Evolutionary conservation across 768 basidiomycete species (phyloP).

Genomic region (Suillus occidentalis): DNA sequence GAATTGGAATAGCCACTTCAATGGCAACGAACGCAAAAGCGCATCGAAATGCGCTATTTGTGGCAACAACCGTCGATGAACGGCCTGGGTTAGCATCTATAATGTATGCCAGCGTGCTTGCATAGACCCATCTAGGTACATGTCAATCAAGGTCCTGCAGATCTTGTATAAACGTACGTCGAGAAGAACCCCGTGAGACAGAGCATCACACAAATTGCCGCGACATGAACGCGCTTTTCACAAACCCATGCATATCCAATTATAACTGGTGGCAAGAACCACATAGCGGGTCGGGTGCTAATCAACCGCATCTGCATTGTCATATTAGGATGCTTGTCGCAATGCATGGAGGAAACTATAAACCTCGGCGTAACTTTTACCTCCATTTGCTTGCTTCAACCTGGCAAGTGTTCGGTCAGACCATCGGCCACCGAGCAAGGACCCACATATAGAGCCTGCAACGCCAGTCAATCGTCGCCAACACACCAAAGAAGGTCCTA

Average conservation of each 20-base stretch:
- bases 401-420: conserved; percentile 45
- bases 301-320: conserved; percentile 59
- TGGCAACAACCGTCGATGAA: conserved; percentile 68
- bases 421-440: conserved; percentile 51
- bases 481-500: conserved; percentile 21
- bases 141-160: background rate
- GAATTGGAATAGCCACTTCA: conserved; percentile 72
- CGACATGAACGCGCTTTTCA: conserved; percentile 57
- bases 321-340: background rate
- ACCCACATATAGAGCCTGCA: conserved; percentile 45
- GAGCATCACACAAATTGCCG: conserved; percentile 65
- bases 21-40: conserved; percentile 60
- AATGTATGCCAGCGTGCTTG: conserved; percentile 73
- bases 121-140: conserved; percentile 47
- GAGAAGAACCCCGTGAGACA: conserved; percentile 68
- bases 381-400: conserved; percentile 45
- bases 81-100: conserved; percentile 81
- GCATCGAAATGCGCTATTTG: conserved; percentile 74
- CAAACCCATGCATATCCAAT: conserved; percentile 74
- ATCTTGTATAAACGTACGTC: conserved; percentile 45
- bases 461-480: background rate
- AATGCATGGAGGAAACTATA: conserved; percentile 7
- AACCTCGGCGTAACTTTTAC: conserved; percentile 56
- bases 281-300: conserved; percentile 54
- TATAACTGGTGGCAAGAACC: conserved; percentile 50